Conservation (phyloP, 495 filamentous ascomycete species). For the Aspergillus wentii region DNA sequence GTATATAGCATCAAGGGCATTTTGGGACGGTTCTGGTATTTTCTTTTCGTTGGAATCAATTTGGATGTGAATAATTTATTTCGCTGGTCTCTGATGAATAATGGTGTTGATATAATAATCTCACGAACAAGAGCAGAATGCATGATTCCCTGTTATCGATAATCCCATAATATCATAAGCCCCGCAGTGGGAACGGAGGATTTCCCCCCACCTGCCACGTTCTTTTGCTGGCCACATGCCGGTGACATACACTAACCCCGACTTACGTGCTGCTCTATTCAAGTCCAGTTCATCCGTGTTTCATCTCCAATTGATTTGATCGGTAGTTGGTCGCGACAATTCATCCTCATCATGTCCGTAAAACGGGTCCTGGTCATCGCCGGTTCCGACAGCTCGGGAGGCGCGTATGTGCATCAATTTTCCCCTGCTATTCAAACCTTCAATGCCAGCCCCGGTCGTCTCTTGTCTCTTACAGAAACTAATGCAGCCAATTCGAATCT, state of each 20-base stretch:
- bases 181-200: too few relatives aligned
- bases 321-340: conserved; percentile 1
- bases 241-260: too few relatives aligned
- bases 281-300: too few relatives aligned
- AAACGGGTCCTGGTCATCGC: conserved; percentile 73
- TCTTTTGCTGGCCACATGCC: too few relatives aligned
- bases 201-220: too few relatives aligned
- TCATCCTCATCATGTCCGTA: conserved; percentile 28
- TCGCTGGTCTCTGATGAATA: background rate
- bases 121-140: too few relatives aligned
- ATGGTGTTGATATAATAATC: too few relatives aligned
- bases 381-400: conserved; percentile 81
- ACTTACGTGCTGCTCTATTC: too few relatives aligned
- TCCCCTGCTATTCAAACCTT: too few relatives aligned
- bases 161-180: too few relatives aligned
- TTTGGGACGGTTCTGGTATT: conserved; percentile 5
- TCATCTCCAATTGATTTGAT: background rate
- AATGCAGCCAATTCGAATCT: conserved; percentile 10
- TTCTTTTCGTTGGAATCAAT: background rate
- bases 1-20: conserved; percentile 17
- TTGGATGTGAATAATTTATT: conserved; percentile 10
- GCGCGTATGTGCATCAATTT: conserved; percentile 58
- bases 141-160: too few relatives aligned
- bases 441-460: conserved; percentile 4
- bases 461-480: conserved; percentile 3